Conservation (phyloP, 495 filamentous ascomycete genomes). For the Durotheca rogersii region DNA sequence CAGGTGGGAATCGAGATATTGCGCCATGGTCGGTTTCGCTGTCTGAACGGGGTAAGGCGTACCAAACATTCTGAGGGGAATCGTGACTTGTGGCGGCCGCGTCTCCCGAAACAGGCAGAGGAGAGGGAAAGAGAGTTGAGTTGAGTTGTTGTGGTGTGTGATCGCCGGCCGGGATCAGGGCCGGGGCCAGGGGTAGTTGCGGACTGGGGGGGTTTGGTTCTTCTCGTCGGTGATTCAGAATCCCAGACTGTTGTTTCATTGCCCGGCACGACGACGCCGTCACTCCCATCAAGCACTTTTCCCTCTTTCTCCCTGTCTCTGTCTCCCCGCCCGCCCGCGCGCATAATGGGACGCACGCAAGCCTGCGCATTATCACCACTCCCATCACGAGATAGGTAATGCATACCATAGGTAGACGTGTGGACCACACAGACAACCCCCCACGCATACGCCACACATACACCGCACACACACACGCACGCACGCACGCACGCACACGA, state of each 20-base stretch:
- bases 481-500: too few species aligned
- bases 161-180: constrained; percentile 30
- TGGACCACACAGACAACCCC: too few species aligned
- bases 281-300: too few species aligned
- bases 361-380: too few species aligned
- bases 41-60: constrained; percentile 20
- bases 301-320: too few species aligned
- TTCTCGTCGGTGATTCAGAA: constrained; percentile 22
- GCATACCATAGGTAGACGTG: too few species aligned
- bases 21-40: constrained; percentile 17
- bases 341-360: too few species aligned
- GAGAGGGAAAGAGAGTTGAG: too few species aligned
- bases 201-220: constrained; percentile 13
- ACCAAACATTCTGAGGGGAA: constrained; percentile 3
- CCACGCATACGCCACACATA: too few species aligned
- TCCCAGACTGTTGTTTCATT: constrained; percentile 24
- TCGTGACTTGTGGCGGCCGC: background rate
- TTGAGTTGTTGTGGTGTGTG: constrained; percentile 28
- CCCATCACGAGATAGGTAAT: too few species aligned
- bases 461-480: background rate
- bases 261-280: background rate
- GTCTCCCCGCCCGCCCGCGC: too few species aligned
- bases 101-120: constrained; percentile 13
- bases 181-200: too few species aligned
- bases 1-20: constrained; percentile 15